Percentiles rank a stretch among this genome's conserved stretches.
Evolutionary conservation across 345 rosid species (phyloP).

Genomic region (Eucalyptus fibrosa): DNA sequence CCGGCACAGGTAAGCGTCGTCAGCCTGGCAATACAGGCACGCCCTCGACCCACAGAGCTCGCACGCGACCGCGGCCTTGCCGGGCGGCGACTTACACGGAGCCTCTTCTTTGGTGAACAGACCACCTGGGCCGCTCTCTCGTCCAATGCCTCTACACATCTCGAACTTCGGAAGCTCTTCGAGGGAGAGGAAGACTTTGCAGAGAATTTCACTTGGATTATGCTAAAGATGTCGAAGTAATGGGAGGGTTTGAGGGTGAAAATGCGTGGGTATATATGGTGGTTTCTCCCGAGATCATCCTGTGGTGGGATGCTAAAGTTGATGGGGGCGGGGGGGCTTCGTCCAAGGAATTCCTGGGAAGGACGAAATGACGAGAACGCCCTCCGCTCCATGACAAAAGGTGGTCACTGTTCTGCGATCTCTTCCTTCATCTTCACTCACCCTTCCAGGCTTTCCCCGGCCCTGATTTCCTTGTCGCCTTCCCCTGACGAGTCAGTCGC

Average conservation of each 20-base stretch:
- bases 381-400: neutral
- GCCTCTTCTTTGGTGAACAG: neutral
- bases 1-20: constrained; percentile 57
- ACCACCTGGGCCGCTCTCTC: neutral
- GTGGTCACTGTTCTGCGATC: neutral
- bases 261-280: neutral
- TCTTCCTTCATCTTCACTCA: neutral
- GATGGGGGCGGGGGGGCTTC: neutral
- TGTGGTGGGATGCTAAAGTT: neutral
- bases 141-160: neutral
- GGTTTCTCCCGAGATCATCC: neutral
- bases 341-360: neutral
- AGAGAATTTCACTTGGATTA: neutral
- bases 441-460: neutral
- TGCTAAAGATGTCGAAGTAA: neutral
- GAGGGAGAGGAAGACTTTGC: neutral
- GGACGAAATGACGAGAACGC: neutral
- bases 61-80: constrained; percentile 16
- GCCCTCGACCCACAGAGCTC: constrained; percentile 59
- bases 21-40: constrained; percentile 66
- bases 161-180: neutral
- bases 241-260: neutral
- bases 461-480: neutral
- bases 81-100: neutral
- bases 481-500: neutral